Evolutionary conservation across 2,329 filamentous ascomycete genomes (phyloP).

Genomic region (Exserohilum rostratum): DNA sequence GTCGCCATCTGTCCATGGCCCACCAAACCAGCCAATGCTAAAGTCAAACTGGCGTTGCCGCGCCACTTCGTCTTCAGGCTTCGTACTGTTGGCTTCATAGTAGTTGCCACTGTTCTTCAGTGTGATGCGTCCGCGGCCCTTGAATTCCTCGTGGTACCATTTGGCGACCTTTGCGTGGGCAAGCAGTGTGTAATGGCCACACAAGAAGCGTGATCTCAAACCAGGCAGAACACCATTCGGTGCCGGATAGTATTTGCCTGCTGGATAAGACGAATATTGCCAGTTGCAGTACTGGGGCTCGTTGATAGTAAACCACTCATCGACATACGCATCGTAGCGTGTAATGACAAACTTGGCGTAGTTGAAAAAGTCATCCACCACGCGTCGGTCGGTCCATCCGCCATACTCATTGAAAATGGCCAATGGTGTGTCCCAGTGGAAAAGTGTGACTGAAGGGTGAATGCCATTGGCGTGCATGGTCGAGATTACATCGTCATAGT

Average conservation of each 20-base stretch:
- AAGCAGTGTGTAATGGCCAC: slow-evolving; percentile 53
- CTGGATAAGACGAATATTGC: slow-evolving; percentile 55
- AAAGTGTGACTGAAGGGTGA: slow-evolving; percentile 47
- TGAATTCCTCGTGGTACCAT: slow-evolving; percentile 55
- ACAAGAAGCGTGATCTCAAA: slow-evolving; percentile 50
- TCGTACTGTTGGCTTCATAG: slow-evolving; percentile 48
- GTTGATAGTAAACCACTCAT: slow-evolving; percentile 52
- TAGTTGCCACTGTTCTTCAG: slow-evolving; percentile 55
- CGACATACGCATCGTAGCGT: slow-evolving; percentile 50
- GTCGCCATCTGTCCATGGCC: slow-evolving; percentile 55
- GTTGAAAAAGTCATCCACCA: slow-evolving; percentile 52
- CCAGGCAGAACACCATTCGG: slow-evolving; percentile 53
- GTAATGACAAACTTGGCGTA: slow-evolving; percentile 53
- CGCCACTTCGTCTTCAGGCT: slow-evolving; percentile 44
- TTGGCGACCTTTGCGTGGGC: slow-evolving; percentile 53
- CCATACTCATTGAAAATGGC: slow-evolving; percentile 52
- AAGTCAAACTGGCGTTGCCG: slow-evolving; percentile 52
- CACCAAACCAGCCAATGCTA: slow-evolving; percentile 54
- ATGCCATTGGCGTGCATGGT: slow-evolving; percentile 46
- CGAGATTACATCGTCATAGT: slow-evolving; percentile 51
- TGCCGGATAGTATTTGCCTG: slow-evolving; percentile 54
- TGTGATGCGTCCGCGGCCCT: slow-evolving; percentile 50
- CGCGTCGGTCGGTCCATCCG: slow-evolving; percentile 48
- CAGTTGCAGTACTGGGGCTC: slow-evolving; percentile 57
- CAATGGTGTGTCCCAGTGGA: slow-evolving; percentile 53